Conservation (phyloP, 2,329 filamentous ascomycete genomes). For the Clarireedia homoeocarpa region DNA sequence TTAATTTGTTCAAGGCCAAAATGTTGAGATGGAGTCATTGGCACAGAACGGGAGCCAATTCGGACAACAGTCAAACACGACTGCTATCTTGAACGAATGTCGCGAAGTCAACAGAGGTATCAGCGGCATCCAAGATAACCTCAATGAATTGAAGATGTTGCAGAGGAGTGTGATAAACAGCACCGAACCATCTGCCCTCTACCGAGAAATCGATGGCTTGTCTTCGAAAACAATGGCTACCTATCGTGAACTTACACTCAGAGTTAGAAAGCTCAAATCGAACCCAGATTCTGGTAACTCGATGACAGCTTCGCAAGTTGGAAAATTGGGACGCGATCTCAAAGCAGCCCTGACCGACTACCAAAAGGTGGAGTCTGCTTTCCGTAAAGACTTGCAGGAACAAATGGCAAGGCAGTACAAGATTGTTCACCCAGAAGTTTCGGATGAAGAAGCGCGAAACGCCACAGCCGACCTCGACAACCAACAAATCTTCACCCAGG, state of each 20-base stretch:
- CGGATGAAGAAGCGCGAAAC: slow-evolving; percentile 67
- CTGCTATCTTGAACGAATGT: slow-evolving; percentile 78
- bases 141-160: slow-evolving; percentile 62
- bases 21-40: slow-evolving; percentile 62
- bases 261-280: slow-evolving; percentile 77
- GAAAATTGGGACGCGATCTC: slow-evolving; percentile 69
- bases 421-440: slow-evolving; percentile 77
- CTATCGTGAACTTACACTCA: slow-evolving; percentile 72
- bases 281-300: slow-evolving; percentile 68
- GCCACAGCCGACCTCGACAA: slow-evolving; percentile 63
- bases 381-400: slow-evolving; percentile 71
- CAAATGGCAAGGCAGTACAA: slow-evolving; percentile 85
- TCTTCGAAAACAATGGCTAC: slow-evolving; percentile 74
- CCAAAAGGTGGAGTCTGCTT: slow-evolving; percentile 71
- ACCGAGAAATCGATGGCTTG: slow-evolving; percentile 59
- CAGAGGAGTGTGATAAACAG: slow-evolving; percentile 1
- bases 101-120: slow-evolving; percentile 72
- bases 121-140: slow-evolving; percentile 62
- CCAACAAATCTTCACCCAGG: slow-evolving; percentile 81
- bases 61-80: slow-evolving; percentile 50
- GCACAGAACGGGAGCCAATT: slow-evolving; percentile 38
- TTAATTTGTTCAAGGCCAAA: slow-evolving; percentile 22
- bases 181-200: slow-evolving; percentile 18
- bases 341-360: slow-evolving; percentile 76
- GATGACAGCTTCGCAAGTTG: slow-evolving; percentile 73